phyloP scores from a whole-genome alignment of 2,329 filamentous ascomycete species.

The Penicillium hesseltinei region DNA sequence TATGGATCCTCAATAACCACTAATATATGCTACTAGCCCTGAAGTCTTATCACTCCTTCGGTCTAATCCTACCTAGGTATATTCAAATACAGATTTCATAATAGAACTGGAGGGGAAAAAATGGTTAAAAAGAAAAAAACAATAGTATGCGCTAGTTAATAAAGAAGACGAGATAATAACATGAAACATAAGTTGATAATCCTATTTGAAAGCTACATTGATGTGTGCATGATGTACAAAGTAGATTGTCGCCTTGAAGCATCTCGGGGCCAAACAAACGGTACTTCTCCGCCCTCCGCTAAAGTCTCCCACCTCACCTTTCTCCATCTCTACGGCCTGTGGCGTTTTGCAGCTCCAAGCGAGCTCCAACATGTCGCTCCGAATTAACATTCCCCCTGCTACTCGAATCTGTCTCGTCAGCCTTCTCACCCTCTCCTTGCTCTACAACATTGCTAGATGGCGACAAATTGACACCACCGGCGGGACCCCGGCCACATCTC shows the following conservation, averaged over 20 bases:
- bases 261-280: constrained; percentile 1
- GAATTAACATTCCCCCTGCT: constrained; percentile 89
- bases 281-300: constrained; percentile 6
- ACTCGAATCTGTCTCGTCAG: constrained; percentile 77
- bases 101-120: too few species aligned
- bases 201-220: not conserved
- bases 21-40: not conserved
- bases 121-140: not conserved
- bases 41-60: too few species aligned
- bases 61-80: too few species aligned
- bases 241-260: not conserved
- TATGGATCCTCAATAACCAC: not conserved
- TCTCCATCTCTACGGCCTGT: constrained; percentile 3
- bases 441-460: constrained; percentile 65
- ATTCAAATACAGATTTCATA: too few species aligned
- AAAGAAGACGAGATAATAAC: not conserved
- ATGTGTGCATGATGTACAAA: not conserved
- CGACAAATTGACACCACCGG: constrained; percentile 66
- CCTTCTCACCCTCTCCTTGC: constrained; percentile 72
- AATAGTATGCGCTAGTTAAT: not conserved
- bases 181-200: not conserved
- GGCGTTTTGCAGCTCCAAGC: constrained; percentile 6
- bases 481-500: constrained; percentile 41
- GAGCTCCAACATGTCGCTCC: constrained; percentile 63
- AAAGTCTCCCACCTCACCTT: constrained; percentile 10